phyloP scores from a whole-genome alignment of 345 rosid species.

The Hibiscus syriacus region DNA sequence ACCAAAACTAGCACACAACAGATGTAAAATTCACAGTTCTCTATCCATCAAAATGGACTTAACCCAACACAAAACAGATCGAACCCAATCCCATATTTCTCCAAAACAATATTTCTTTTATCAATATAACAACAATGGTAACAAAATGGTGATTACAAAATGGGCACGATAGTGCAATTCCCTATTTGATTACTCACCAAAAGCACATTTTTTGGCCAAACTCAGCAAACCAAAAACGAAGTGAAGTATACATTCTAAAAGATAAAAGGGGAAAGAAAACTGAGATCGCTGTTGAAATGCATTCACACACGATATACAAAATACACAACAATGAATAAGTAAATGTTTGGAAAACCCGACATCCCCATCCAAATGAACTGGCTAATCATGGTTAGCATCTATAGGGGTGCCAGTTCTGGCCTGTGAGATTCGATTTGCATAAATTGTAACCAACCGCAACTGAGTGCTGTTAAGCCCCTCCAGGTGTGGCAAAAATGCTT shows the following conservation, averaged over 20 bases:
- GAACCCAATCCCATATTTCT: neutral
- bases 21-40: too few species aligned
- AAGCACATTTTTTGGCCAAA: constrained; percentile 24
- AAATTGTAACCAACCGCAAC: constrained; percentile 82
- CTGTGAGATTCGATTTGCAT: constrained; percentile 94
- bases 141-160: constrained; percentile 28
- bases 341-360: constrained; percentile 12
- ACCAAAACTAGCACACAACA: too few species aligned
- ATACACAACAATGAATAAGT: constrained; percentile 30
- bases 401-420: constrained; percentile 71
- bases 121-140: neutral
- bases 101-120: constrained; percentile 4
- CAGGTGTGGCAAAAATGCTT: constrained; percentile 90
- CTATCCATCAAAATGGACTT: neutral
- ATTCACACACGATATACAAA: constrained; percentile 56
- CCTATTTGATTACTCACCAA: constrained; percentile 10
- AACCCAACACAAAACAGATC: neutral
- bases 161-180: constrained; percentile 18
- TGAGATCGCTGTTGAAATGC: constrained; percentile 20
- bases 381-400: constrained; percentile 35
- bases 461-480: constrained; percentile 91
- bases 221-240: neutral
- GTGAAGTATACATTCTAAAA: neutral
- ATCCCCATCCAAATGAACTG: constrained; percentile 5
- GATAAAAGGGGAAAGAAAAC: neutral